Percentiles rank a stretch among this genome's conserved stretches.
phyloP scores from a whole-genome alignment of 441 rosid genomes.

The Pelargonium citronellum region DNA sequence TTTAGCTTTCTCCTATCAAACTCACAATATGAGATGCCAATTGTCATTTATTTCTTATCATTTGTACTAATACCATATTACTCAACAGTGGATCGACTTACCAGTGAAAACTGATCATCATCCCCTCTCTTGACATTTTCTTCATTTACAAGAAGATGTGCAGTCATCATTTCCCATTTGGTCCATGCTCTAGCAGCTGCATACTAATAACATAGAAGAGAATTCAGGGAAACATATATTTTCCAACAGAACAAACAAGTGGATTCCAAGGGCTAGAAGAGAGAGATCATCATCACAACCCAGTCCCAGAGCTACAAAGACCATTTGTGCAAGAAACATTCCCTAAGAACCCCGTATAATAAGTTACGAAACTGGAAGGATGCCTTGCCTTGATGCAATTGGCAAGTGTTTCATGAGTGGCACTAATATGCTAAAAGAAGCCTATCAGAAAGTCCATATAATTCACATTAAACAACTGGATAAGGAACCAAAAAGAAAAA shows the following conservation, averaged over 20 bases:
- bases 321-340: no score
- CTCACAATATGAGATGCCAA: neutral
- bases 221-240: slow-evolving; percentile 15
- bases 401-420: no score
- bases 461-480: no score
- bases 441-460: no score
- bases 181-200: slow-evolving; percentile 97
- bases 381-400: no score
- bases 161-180: slow-evolving; percentile 95
- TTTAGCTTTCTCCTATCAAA: neutral
- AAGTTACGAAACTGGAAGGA: no score
- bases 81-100: slow-evolving; percentile 27
- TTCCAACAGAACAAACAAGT: neutral
- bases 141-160: slow-evolving; percentile 71
- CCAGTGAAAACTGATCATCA: slow-evolving; percentile 79
- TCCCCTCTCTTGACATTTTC: slow-evolving; percentile 76
- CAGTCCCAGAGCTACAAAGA: no score
- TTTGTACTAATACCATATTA: slow-evolving; percentile 1
- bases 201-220: slow-evolving; percentile 42
- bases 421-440: no score
- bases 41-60: neutral
- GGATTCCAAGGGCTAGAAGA: neutral
- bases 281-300: no score
- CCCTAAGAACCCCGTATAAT: no score
- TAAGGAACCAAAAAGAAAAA: no score